Base-by-base conservation (phyloP, 495 filamentous ascomycete genomes). In the Copromyces sp. region DNA sequence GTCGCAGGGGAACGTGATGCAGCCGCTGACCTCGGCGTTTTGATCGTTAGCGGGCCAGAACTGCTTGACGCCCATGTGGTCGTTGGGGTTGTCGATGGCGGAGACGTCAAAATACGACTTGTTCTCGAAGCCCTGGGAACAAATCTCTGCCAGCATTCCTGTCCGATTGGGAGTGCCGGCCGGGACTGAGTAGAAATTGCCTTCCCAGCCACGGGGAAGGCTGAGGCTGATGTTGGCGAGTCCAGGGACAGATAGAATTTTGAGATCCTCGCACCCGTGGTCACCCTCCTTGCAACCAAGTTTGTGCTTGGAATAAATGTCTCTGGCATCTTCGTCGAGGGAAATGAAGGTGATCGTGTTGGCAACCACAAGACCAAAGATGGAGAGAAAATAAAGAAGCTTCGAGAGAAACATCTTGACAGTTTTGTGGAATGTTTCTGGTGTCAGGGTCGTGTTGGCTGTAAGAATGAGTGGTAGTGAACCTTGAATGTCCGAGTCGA, bases 91-190 rank as follows among this genome's bases (percentile, higher is more conserved):
- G 75, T 86, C 85, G 70, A 88, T 87, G 76, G 85, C 85, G 5
- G 85, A 87, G 70, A 88, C 84, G 65, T 88, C 86, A 73, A 82
- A 88, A 79, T 78, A 88, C 53, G 79, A 85, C 9, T 79, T 61
- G 70, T 75, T 84, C 29, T 73, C 75, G 74, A 76, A 86, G 47
- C 80, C 81, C 59, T 85, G 77, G 80, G 84, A 87, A 74, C 80
- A 73, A 37, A 87, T 78, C 80, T 88, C 86, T 39, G 82, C 85
- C 20, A 88, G 81, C 85, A 88, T 87, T 77, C 86, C 86, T 1
- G 81, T 80, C 3, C 77, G 73, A 61, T 80, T 74, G 2, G 69
- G 59, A 0, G 71, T 47, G 68, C 84, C 86, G 16, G 84, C 74
- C 42, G 72, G 75, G 71, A 84, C 77, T n/a, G 85, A 70, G 75